These are phyloP conservation scores for Durusdinium trenchii DNA, from an alignment of 73 alveolate species.

Conservation along the genomic window DNA sequence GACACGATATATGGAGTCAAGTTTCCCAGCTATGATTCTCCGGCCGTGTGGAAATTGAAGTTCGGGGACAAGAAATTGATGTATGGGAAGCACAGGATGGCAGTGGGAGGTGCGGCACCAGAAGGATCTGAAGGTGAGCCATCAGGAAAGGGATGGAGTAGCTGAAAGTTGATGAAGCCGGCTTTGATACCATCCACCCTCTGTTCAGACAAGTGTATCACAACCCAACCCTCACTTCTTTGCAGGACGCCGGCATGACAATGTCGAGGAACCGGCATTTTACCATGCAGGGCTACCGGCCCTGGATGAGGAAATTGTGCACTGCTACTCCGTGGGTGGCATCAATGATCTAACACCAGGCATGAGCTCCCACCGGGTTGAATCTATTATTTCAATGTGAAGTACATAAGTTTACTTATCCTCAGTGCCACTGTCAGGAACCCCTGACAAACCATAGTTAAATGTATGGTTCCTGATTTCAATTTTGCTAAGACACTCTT, in stretches of 20 bases:
- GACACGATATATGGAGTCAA: background rate
- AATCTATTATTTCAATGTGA: no score
- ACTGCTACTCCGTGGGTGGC: background rate
- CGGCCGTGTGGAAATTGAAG: background rate
- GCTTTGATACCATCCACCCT: no score
- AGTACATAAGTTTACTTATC: no score
- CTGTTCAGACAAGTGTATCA: no score
- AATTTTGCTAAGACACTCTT: no score
- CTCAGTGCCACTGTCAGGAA: no score
- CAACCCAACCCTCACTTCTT: no score
- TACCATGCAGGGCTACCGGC: background rate
- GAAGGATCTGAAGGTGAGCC: background rate
- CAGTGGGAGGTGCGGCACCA: background rate
- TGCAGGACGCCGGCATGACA: conserved; percentile 19
- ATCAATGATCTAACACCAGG: conserved; percentile 14
- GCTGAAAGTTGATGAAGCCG: no score
- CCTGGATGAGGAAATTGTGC: conserved; percentile 1
- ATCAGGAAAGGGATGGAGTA: no score
- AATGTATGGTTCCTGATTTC: no score
- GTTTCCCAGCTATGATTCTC: background rate
- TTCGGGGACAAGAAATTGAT: background rate
- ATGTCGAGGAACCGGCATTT: background rate
- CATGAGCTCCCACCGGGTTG: no score
- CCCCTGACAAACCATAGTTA: no score
- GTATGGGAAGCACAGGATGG: background rate